Evolutionary conservation across 106 monocot genomes (phyloP), one percentile per base, ranked within the genome.

Genomic region (Platanthera zijinensis): DNA sequence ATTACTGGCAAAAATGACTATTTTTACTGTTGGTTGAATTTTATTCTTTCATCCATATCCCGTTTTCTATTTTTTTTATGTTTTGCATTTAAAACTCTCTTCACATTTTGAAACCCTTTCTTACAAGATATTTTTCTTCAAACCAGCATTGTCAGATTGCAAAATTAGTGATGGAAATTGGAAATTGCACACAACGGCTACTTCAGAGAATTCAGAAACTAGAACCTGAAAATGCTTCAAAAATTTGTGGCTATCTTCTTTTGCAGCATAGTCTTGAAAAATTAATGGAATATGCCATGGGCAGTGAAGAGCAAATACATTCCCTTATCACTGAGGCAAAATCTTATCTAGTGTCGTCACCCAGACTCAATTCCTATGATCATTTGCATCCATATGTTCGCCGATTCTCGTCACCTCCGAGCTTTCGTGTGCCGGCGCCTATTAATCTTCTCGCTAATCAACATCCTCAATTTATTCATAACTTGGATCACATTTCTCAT

Each of bases 221-320:
- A 14, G 92, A 92, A 22, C 92, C 92, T 11, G 89, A 89, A 48
- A 81, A 81, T 75, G 83, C 82, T 2, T 75, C 67, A 1, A 92
- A 85, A 76, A 85, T 89, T 46, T 72, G 89, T 32, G 92, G 89
- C 11, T 89, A 87, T 74, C 79, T 92, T 59, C 79, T 89, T 39
- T 25, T 92, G 21, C 78, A 81, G 8, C 51, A 79, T 54, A 57
- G 54, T 14, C 45, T 69, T 50, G 56, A 87, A 51, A 87, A 92
- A 74, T 75, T 89, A 21, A 78, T 83, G 50, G 81, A 87, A 18
- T 83, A 75, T 62, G 89, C 92, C 6, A 76, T 83, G 47, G 89
- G 81, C 18, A 69, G 75, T 5, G 89, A 92, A 12, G 78, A 76
- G 7, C 77, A 71, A 0, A 84, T 92, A 8, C 67, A 69, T 69